Conservation (phyloP, 768 basidiomycete genomes). For the Asterophora lycoperdoides region DNA sequence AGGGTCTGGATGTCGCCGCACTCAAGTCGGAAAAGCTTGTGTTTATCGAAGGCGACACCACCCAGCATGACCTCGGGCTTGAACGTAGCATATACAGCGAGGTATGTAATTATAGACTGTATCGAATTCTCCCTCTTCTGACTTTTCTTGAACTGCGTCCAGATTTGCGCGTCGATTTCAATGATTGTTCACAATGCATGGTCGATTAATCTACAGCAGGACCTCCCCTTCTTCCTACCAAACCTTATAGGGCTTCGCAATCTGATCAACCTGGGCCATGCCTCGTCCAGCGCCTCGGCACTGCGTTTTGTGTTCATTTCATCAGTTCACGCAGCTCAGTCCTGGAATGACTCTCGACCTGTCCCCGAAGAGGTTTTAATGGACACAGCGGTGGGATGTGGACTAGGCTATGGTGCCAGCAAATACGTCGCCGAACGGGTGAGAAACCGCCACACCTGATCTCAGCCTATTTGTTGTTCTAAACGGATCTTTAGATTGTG, state of each 20-base stretch:
- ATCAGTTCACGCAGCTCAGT: slow-evolving; percentile 31
- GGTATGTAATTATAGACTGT: slow-evolving; percentile 12
- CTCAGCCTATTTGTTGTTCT: neutral
- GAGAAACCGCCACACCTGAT: slow-evolving; percentile 4
- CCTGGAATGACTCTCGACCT: slow-evolving; percentile 24
- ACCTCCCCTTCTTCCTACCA: slow-evolving; percentile 44
- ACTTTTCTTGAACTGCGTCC: neutral
- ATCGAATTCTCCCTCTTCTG: neutral
- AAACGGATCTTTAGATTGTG: slow-evolving; percentile 19
- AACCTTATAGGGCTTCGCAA: slow-evolving; percentile 43
- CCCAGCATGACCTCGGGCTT: slow-evolving; percentile 27
- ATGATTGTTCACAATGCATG: slow-evolving; percentile 40
- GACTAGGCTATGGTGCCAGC: slow-evolving; percentile 40
- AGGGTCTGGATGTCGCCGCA: slow-evolving; percentile 24
- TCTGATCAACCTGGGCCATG: slow-evolving; percentile 38
- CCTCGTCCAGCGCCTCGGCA: slow-evolving; percentile 19
- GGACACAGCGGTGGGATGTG: slow-evolving; percentile 29
- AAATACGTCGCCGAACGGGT: slow-evolving; percentile 41
- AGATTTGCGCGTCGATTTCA: slow-evolving; percentile 31
- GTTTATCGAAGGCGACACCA: slow-evolving; percentile 30
- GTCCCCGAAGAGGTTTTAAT: slow-evolving; percentile 32
- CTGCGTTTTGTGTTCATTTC: slow-evolving; percentile 37
- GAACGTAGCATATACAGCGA: slow-evolving; percentile 15
- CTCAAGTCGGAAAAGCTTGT: slow-evolving; percentile 29
- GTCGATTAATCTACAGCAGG: slow-evolving; percentile 41